Percentiles rank a stretch among this genome's conserved stretches.
These are phyloP conservation scores for Vinca minor DNA, from an alignment of 257 asterid genomes.

Conservation along the genomic window DNA sequence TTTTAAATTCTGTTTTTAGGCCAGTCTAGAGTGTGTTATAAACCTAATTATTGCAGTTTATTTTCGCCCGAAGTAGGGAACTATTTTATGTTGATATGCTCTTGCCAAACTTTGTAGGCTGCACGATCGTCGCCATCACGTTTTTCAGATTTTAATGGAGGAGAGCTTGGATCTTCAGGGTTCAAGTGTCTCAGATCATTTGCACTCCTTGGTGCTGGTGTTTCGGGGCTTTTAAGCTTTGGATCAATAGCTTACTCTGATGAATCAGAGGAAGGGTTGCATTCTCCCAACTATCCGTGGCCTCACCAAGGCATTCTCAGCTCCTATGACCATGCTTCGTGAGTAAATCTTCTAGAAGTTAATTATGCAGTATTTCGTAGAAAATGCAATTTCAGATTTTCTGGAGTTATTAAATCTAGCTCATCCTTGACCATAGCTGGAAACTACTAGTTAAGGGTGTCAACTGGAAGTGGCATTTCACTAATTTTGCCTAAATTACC, in stretches of 20 bases:
- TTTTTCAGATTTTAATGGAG: too few relatives aligned
- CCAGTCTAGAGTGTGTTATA: too few relatives aligned
- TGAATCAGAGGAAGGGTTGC: slow-evolving; percentile 69
- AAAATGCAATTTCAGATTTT: not conserved
- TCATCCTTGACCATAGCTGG: not conserved
- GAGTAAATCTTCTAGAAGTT: slow-evolving; percentile 18
- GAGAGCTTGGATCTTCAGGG: too few relatives aligned
- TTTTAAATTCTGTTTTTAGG: too few relatives aligned
- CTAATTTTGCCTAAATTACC: not conserved
- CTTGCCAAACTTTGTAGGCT: too few relatives aligned
- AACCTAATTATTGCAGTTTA: too few relatives aligned
- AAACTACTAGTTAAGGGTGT: not conserved
- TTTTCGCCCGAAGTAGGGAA: too few relatives aligned
- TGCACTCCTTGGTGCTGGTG: slow-evolving; percentile 49
- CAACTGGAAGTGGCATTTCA: too few relatives aligned
- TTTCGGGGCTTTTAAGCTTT: slow-evolving; percentile 43
- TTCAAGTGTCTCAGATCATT: slow-evolving; percentile 26
- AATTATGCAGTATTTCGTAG: not conserved
- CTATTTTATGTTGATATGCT: too few relatives aligned
- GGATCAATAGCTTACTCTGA: slow-evolving; percentile 47
- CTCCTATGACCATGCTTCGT: slow-evolving; percentile 68
- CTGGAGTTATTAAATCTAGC: too few relatives aligned
- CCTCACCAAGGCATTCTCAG: slow-evolving; percentile 59
- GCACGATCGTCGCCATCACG: too few relatives aligned
- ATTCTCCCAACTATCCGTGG: slow-evolving; percentile 58